Base-by-base conservation (phyloP, 2,329 filamentous ascomycete genomes). In the Fusarium protoensiforme region DNA sequence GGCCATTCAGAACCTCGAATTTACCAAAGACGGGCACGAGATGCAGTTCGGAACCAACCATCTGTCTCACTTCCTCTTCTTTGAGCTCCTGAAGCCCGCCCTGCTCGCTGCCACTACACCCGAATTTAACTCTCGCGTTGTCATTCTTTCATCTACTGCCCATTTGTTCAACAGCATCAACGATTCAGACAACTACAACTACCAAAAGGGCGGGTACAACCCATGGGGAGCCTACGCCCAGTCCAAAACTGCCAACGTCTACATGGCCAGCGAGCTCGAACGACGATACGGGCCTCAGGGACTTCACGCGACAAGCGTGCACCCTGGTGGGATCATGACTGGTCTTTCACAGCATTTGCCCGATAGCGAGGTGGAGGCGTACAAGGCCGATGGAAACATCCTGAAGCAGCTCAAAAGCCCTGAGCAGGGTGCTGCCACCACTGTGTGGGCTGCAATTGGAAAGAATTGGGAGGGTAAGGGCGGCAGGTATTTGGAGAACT, bases 71-170 rank as follows among this genome's bases (percentile, higher is more conserved):
- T 80, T 80, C 5, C 64, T 80, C 16, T 58, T 80, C 5, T 80
- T 79, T 31, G 61, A 75, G 80, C 85, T 79, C 0, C 79, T 90
- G 18, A 85, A 85, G 53, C 78, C 82, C 0, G 75, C 81, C 0
- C 75, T 90, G 1, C 78, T 89, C 3, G 72, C 80, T 0, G 81
- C 80, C 18, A 73, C 81, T 1, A 84, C 83, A 0, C 75, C 83
- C 0, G 69, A 74, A 0, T 85, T 85, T 27, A 74, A 81, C 14
- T 87, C 84, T 1, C 83, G 88, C 3, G 84, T 89, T 5, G 81
- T 90, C 38, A 77, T 79, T 6, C 75, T 89, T 1, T 82, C 85
- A 0, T 86, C 84, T 1, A 71, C 80, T 0, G 84, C 76, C 5
- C 87, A 89, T 36, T 63, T 65, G 7, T 24, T 59, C 2, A 10